A percentile compares a stretch with the other conserved stretches of the same genome.
Conservation (phyloP, 768 basidiomycete genomes). For the Psilocybe sp. region DNA sequence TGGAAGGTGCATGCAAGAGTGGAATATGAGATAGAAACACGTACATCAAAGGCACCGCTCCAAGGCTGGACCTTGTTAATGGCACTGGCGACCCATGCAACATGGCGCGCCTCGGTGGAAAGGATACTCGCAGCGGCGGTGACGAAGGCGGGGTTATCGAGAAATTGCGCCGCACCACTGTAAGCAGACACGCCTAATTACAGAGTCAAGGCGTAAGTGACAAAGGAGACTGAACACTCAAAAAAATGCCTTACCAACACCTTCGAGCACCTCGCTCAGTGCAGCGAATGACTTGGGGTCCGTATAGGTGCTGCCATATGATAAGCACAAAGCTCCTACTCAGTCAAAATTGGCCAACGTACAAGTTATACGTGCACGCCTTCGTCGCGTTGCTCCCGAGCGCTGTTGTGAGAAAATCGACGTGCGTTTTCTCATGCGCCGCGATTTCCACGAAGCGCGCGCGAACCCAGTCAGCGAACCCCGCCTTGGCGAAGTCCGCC, state of each 20-base stretch:
- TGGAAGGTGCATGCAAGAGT: too few species aligned
- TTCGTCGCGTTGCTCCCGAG: conserved; percentile 48
- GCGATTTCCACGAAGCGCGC: conserved; percentile 48
- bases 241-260: conserved; percentile 12
- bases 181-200: conserved; percentile 44
- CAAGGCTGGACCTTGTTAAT: conserved; percentile 42
- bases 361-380: conserved; percentile 63
- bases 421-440: conserved; percentile 52
- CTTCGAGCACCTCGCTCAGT: conserved; percentile 52
- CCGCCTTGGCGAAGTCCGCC: conserved; percentile 42
- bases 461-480: conserved; percentile 44
- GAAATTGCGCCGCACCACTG: conserved; percentile 48
- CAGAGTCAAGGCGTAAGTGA: too few species aligned
- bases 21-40: too few species aligned
- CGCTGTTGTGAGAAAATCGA: conserved; percentile 30
- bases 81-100: conserved; percentile 49
- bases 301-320: conserved; percentile 32
- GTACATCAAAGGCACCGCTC: conserved; percentile 47
- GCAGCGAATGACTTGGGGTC: conserved; percentile 48
- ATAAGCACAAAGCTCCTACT: background rate
- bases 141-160: conserved; percentile 43
- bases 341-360: conserved; percentile 11
- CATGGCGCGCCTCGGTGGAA: conserved; percentile 58
- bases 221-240: too few species aligned
- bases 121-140: conserved; percentile 56